Evolutionary conservation across 331 rosid genomes (phyloP).

Genomic region (Quercus lobata): DNA sequence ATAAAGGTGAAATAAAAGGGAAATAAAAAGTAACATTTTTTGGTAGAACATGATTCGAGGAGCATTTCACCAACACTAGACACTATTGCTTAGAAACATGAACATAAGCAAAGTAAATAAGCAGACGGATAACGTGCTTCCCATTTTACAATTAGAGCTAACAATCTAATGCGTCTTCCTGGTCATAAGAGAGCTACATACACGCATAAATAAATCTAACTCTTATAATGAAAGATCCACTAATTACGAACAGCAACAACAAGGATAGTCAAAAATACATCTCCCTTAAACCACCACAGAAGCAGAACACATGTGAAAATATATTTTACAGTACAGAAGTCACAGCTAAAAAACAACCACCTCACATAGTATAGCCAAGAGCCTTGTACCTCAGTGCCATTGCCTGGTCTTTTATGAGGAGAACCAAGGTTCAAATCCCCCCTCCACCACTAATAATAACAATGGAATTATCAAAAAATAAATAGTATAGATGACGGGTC

Average conservation of each 20-base stretch:
- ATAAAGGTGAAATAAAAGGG: conserved; percentile 20
- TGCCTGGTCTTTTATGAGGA: no score
- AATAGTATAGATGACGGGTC: no score
- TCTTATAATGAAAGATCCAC: no score
- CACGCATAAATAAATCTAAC: background rate
- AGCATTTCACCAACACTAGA: background rate
- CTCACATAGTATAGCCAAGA: background rate
- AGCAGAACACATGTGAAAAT: background rate
- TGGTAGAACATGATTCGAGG: background rate
- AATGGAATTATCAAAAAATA: no score
- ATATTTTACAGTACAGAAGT: background rate
- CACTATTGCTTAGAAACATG: background rate
- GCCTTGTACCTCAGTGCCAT: no score
- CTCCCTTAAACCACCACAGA: background rate
- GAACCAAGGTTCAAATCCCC: no score
- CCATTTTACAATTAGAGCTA: background rate
- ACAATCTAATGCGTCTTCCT: background rate
- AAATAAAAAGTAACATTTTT: background rate
- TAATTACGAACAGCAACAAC: no score
- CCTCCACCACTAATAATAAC: no score
- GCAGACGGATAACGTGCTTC: background rate
- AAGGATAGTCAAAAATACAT: no score
- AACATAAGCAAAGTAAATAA: background rate
- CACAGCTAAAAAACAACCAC: background rate
- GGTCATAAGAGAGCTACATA: background rate